These are phyloP conservation scores for Pythium pectinolyticum DNA, from an alignment of 352 stramenopile species.

Conservation along the genomic window DNA sequence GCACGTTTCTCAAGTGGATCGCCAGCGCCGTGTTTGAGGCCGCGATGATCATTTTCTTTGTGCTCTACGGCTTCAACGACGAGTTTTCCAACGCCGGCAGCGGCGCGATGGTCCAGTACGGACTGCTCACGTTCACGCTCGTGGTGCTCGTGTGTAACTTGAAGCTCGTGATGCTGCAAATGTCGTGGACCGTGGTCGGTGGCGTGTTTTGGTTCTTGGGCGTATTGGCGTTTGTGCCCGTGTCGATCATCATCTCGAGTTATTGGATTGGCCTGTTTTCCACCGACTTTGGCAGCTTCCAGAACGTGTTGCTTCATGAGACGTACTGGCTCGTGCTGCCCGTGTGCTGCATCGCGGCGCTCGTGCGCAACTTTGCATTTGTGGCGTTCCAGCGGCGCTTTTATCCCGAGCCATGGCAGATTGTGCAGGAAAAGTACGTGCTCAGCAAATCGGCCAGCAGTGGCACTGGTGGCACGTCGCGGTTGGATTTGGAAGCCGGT, in stretches of 20 bases:
- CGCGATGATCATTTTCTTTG: slow-evolving; percentile 67
- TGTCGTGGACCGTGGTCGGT: slow-evolving; percentile 68
- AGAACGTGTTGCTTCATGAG: slow-evolving; percentile 65
- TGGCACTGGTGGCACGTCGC: slow-evolving; percentile 25
- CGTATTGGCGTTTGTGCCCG: slow-evolving; percentile 63
- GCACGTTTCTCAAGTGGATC: slow-evolving; percentile 87
- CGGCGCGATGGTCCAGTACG: slow-evolving; percentile 90
- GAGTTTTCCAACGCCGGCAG: slow-evolving; percentile 78
- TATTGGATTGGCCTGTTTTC: slow-evolving; percentile 64
- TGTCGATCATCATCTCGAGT: slow-evolving; percentile 62
- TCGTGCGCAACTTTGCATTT: slow-evolving; percentile 73
- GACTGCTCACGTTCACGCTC: slow-evolving; percentile 91
- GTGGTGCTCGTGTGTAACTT: slow-evolving; percentile 93
- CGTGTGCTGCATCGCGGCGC: slow-evolving; percentile 46
- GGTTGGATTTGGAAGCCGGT: slow-evolving; percentile 58
- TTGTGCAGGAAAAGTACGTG: slow-evolving; percentile 79
- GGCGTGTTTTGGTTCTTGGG: slow-evolving; percentile 56
- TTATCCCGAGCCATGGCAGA: slow-evolving; percentile 74
- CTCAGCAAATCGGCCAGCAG: slow-evolving; percentile 30
- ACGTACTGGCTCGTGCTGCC: slow-evolving; percentile 76
- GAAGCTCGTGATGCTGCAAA: slow-evolving; percentile 86
- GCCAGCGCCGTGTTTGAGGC: slow-evolving; percentile 73
- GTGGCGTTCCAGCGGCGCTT: slow-evolving; percentile 74
- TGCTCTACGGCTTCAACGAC: slow-evolving; percentile 73
- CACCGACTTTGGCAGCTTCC: slow-evolving; percentile 69